phyloP scores from a whole-genome alignment of 345 rosid species.

The Hibiscus syriacus region DNA sequence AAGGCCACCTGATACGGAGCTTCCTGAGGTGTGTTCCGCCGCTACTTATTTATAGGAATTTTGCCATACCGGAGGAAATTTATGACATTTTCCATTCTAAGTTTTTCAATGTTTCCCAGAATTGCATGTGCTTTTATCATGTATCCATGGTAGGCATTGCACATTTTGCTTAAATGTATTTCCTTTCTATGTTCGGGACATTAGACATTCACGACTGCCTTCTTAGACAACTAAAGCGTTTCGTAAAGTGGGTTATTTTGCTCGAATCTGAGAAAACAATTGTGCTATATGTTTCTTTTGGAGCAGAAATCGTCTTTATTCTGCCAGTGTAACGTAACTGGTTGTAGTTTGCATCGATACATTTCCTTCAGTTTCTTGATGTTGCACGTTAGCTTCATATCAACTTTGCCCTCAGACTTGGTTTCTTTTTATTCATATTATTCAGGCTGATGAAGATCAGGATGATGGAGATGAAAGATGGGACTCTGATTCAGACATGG shows the following conservation, averaged over 20 bases:
- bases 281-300: background rate
- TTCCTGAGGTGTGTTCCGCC: conserved; percentile 53
- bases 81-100: background rate
- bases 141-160: background rate
- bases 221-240: background rate
- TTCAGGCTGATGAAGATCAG: conserved; percentile 57
- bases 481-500: conserved; percentile 62
- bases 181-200: background rate
- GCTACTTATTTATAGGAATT: conserved; percentile 1
- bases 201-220: background rate
- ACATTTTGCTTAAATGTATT: background rate
- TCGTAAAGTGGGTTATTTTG: background rate
- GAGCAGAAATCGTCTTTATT: background rate
- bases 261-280: background rate
- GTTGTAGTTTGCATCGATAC: background rate
- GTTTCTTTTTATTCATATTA: conserved; percentile 4
- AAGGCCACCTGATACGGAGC: conserved; percentile 69
- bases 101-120: background rate
- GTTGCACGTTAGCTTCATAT: background rate
- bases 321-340: background rate
- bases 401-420: background rate
- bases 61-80: background rate
- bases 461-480: conserved; percentile 57
- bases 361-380: background rate
- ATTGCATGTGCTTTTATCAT: background rate